Evolutionary conservation across 1,139 yeast genomes (phyloP), one percentile per base, ranked within the genome.

Genomic region (Taiozyma sp.): DNA sequence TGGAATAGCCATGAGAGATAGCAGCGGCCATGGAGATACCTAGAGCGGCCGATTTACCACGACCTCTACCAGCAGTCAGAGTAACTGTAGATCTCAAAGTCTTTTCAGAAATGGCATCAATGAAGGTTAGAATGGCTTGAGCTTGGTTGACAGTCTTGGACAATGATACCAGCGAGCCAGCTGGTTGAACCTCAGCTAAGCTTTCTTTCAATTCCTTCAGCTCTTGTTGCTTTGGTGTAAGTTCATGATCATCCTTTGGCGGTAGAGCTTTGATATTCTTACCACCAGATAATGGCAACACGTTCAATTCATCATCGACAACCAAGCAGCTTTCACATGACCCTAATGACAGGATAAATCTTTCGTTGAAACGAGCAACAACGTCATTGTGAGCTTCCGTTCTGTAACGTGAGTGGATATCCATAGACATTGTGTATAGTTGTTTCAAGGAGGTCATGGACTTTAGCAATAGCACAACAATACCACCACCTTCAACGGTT

Each of bases 401-500:
- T 69, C 99, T 81, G 69, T 93, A 93, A 62, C 99, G 81, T 21
- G 97, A 80, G 66, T 93, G 99, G 49, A 93, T 83, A 67, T 95
- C 99, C 99, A 93, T 93, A 37, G 96, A 79, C 98, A 93, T 90
- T 35, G 98, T 89, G 70, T 93, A 93, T 48, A 93, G 77, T 69
- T 93, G 99, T 68, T 93, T 93, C 65, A 93, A 76, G n/a, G 97
- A 88, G 4, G 85, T 74, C 97, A 93, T 89, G 4, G 95, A 83
- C 68, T 93, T 93, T 64, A 95, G 77, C 58, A 93, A 74, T 56
- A 93, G 82, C 22, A 95, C 95, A 45, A 95, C 93, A 46, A 93
- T 73, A 51, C 99, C 99, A 61, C 99, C 99, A 63, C 99, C 99
- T 73, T 93, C 98, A 41, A 93, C 99, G 4, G 99, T 93, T 70